These are phyloP conservation scores for Tephrocybe sp. DNA, from an alignment of 768 basidiomycete genomes.

Conservation along the genomic window DNA sequence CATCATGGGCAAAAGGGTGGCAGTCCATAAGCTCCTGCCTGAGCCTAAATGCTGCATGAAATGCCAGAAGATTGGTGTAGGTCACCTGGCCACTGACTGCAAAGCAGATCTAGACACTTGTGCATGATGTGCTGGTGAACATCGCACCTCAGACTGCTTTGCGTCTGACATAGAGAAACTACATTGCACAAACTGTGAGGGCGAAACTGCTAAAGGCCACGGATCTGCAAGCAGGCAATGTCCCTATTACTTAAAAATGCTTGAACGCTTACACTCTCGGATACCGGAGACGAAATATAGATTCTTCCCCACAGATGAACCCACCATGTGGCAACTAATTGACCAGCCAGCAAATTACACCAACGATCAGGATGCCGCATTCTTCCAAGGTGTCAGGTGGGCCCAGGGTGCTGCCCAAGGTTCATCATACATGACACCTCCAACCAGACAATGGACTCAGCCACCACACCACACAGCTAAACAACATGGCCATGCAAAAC, in stretches of 20 bases:
- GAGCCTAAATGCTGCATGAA: conserved; percentile 26
- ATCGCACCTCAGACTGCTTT: conserved; percentile 19
- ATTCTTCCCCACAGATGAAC: conserved; percentile 15
- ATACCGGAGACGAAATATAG: conserved; percentile 17
- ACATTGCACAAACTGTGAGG: conserved; percentile 26
- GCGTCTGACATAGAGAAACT: background rate
- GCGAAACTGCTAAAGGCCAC: conserved; percentile 18
- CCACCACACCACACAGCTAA: too few species aligned
- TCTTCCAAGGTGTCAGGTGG: too few species aligned
- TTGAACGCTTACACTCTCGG: conserved; percentile 8
- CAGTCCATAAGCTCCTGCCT: conserved; percentile 12
- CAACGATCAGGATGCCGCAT: too few species aligned
- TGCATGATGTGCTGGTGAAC: conserved; percentile 17
- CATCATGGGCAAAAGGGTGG: conserved; percentile 18
- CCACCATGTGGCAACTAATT: too few species aligned
- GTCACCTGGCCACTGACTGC: conserved; percentile 17
- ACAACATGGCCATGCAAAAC: too few species aligned
- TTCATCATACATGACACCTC: too few species aligned
- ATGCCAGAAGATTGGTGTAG: conserved; percentile 19
- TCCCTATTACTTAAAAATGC: conserved; percentile 15
- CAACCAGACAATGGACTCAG: too few species aligned
- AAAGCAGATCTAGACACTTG: conserved; percentile 6
- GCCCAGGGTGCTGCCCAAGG: too few species aligned
- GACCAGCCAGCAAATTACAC: too few species aligned
- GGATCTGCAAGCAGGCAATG: conserved; percentile 24